Base-by-base conservation (phyloP, 805 yeast genomes). In the Candida michaelii region DNA sequence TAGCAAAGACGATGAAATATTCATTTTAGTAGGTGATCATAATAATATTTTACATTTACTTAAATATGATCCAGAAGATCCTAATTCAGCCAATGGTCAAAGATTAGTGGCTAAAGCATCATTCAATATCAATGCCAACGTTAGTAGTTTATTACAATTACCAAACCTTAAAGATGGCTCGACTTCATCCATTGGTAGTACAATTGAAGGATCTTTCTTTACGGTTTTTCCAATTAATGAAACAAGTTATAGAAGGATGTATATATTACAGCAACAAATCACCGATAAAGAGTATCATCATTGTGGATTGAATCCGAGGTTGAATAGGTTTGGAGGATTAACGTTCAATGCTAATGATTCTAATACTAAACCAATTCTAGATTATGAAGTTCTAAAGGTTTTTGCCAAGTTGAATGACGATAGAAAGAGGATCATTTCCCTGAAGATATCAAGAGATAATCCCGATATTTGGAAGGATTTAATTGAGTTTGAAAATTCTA, bases 21-120 rank as follows among this genome's bases (percentile, higher is more conserved):
- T 63, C 52, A 73, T 89, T 33, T 67, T 83, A 1, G 73, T 81
- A 13, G 84, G 89, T 2, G 97, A 90, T 59, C 75, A 77, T 37
- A 73, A 80, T 36, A 76, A 79, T 17, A 71, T 77, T 7, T 56
- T 93, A 17, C 95, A 87, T 57, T 55, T 91, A 8, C 62, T 89
- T 30, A 87, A 86, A 54, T 93, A 87, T 58, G 95, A 93, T 49
- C 98, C 98, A 0, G 97, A 90, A 48, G 96, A 89, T 55, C 85
- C 93, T 0, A 74, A 76, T 16, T 88, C 97, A 1, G 64, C 81
- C 32, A 81, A 88, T 42, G 98, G 98, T 5, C 87, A 83, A 50
- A 69, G 80, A 47, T 70, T 93, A 40, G 63, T 91, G 12, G 79
- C 82, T 42, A 79, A 80, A 49, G 75, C 90, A 0, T 80, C 85